Evolutionary conservation across 2,329 filamentous ascomycete genomes (phyloP).

Genomic region (Curvularia spicifera): DNA sequence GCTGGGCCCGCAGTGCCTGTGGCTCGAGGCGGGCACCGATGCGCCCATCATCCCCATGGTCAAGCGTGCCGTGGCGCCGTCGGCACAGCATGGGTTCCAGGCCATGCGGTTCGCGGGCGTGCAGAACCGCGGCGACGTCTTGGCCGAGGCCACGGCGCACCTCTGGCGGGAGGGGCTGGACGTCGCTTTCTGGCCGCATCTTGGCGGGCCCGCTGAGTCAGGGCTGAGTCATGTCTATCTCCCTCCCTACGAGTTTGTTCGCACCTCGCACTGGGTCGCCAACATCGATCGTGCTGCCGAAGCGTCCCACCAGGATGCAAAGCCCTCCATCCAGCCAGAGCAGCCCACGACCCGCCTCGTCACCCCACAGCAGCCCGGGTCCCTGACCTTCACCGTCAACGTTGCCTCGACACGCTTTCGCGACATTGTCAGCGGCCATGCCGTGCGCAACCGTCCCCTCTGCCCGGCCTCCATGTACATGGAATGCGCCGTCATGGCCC

Average conservation of each 20-base stretch:
- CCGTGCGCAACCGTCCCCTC: constrained; percentile 1
- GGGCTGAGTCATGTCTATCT: neutral
- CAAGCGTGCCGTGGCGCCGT: neutral
- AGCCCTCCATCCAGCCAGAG: neutral
- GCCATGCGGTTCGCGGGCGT: constrained; percentile 1
- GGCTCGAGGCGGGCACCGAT: constrained; percentile 31
- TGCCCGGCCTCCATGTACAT: constrained; percentile 9
- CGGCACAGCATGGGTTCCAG: neutral
- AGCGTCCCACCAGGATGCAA: neutral
- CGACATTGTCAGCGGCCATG: constrained; percentile 9
- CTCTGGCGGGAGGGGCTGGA: neutral
- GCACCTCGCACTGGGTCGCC: constrained; percentile 1
- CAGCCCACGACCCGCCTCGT: neutral
- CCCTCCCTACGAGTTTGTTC: constrained; percentile 2
- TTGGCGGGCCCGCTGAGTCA: constrained; percentile 6
- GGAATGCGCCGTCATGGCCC: constrained; percentile 7
- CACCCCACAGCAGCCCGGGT: neutral
- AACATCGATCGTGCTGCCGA: constrained; percentile 1
- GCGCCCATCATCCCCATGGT: constrained; percentile 39
- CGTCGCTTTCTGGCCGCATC: constrained; percentile 2
- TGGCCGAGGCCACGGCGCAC: neutral
- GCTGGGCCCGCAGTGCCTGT: constrained; percentile 10
- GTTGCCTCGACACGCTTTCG: constrained; percentile 2
- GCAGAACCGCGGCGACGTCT: neutral
- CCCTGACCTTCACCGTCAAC: constrained; percentile 8